These are phyloP conservation scores for Paecilomyces sp. DNA, from an alignment of 2,329 filamentous ascomycete genomes.

Conservation along the genomic window DNA sequence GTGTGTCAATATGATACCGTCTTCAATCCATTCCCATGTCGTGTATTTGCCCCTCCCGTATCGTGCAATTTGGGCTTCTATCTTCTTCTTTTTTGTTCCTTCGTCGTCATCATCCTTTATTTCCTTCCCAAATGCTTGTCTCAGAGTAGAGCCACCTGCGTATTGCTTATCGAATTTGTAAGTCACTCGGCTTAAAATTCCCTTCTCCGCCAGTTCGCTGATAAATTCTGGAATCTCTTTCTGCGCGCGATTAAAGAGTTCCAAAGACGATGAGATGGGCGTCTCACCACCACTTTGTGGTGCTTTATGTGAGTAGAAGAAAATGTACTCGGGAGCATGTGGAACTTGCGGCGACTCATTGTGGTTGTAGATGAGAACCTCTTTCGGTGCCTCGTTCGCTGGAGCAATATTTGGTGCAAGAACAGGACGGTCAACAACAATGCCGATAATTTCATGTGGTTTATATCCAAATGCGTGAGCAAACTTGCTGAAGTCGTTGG, in stretches of 20 bases:
- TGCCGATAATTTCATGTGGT: conserved; percentile 47
- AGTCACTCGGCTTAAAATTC: conserved; percentile 14
- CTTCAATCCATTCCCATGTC: conserved; percentile 43
- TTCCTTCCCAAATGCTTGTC: conserved; percentile 42
- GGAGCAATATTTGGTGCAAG: conserved; percentile 40
- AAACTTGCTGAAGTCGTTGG: conserved; percentile 43
- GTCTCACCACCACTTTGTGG: conserved; percentile 32
- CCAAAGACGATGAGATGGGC: conserved; percentile 43
- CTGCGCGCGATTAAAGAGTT: conserved; percentile 39
- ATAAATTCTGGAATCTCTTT: conserved; percentile 44
- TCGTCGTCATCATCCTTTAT: conserved; percentile 40
- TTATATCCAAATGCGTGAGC: conserved; percentile 43
- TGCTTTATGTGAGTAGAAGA: conserved; percentile 40
- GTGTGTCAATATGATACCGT: conserved; percentile 39
- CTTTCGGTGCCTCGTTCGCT: conserved; percentile 43
- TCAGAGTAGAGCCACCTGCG: conserved; percentile 40
- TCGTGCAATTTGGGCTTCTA: conserved; percentile 34
- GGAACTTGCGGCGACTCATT: conserved; percentile 47
- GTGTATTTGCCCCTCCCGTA: conserved; percentile 41
- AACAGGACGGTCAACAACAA: conserved; percentile 40
- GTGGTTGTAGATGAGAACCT: conserved; percentile 44
- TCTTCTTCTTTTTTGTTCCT: conserved; percentile 33
- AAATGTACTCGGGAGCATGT: conserved; percentile 46
- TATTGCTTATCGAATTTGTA: conserved; percentile 42
- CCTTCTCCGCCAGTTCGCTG: conserved; percentile 36